A percentile compares a stretch with the other conserved stretches of the same genome.
Conservation (phyloP, 192 early-diverging fungal genomes). For the Gigaspora rosea region DNA sequence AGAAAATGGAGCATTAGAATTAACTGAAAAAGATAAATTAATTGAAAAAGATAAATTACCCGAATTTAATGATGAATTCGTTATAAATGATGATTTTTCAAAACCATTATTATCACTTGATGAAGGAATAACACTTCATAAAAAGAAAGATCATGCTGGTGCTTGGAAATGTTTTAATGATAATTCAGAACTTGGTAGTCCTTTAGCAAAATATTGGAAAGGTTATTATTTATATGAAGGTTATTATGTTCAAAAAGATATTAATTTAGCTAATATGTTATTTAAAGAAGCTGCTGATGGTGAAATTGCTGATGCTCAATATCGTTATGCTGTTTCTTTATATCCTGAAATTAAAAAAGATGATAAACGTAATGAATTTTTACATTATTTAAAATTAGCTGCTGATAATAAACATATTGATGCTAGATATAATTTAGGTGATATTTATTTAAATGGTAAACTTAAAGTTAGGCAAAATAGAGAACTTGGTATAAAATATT, state of each 20-base stretch:
- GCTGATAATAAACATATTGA: background rate
- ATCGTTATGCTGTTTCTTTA: background rate
- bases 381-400: background rate
- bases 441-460: background rate
- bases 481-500: background rate
- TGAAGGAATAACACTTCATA: background rate
- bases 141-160: background rate
- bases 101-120: background rate
- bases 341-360: background rate
- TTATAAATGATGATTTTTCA: no score
- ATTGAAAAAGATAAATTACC: no score
- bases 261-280: background rate
- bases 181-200: background rate
- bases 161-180: constrained; percentile 1
- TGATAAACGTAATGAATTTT: background rate
- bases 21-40: background rate
- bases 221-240: constrained; percentile 22
- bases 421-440: background rate
- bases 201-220: constrained; percentile 18
- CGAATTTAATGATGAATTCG: no score
- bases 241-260: background rate
- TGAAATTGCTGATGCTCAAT: constrained; percentile 1
- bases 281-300: constrained; percentile 9
- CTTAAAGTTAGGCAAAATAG: background rate
- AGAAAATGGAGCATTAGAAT: background rate